These are phyloP conservation scores for Pleurotus citrinopileatus DNA, from an alignment of 768 basidiomycete genomes.

Conservation along the genomic window DNA sequence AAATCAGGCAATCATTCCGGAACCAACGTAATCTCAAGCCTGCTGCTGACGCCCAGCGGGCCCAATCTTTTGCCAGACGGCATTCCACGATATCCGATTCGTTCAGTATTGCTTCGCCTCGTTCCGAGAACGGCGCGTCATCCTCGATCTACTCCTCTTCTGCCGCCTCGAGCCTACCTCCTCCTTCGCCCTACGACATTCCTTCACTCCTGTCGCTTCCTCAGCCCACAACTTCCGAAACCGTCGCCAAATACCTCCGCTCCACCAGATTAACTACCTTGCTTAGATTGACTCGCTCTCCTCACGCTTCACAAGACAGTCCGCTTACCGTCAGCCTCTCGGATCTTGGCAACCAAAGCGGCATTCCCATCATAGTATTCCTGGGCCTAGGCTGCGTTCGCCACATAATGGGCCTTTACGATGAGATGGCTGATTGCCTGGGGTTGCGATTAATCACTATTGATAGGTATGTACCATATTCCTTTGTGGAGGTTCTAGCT, in stretches of 20 bases:
- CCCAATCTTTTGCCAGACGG: constrained; percentile 31
- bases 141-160: constrained; percentile 52
- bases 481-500: constrained; percentile 1
- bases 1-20: constrained; percentile 69
- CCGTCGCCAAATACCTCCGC: constrained; percentile 82
- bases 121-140: constrained; percentile 50
- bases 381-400: constrained; percentile 93
- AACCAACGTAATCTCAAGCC: constrained; percentile 47
- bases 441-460: constrained; percentile 90
- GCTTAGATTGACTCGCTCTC: constrained; percentile 73
- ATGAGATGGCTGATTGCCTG: constrained; percentile 90
- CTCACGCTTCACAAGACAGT: constrained; percentile 71
- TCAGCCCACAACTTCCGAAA: constrained; percentile 56
- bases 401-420: constrained; percentile 92
- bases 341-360: constrained; percentile 83
- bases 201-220: constrained; percentile 35
- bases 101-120: constrained; percentile 50
- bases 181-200: constrained; percentile 46
- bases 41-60: constrained; percentile 21
- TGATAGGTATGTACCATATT: constrained; percentile 60
- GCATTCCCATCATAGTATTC: constrained; percentile 87
- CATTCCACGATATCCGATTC: constrained; percentile 57
- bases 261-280: constrained; percentile 84
- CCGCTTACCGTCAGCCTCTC: constrained; percentile 89
- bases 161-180: constrained; percentile 40